Base-by-base conservation (phyloP, 768 basidiomycete species). In the Multifurca ochricompacta region DNA sequence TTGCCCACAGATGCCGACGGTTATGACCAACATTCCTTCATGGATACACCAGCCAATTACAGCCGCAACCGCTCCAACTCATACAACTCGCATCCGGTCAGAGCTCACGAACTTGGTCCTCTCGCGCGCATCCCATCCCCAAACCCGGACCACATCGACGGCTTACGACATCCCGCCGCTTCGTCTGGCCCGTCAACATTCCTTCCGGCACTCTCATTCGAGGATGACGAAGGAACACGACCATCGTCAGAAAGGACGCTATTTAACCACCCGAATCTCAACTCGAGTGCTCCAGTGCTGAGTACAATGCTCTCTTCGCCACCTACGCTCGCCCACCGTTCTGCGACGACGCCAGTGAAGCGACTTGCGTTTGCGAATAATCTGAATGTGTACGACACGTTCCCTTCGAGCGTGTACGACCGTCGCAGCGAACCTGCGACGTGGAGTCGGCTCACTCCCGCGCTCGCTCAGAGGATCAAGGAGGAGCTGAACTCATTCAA, bases 401-500 rank as follows among this genome's bases (percentile, higher is more conserved):
- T 96, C 75, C 82, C 91, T 41, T 70, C 90, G 19, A 75, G 80
- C 30, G 86, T 91, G 57, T 99, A 99, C 71, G 95, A 99, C 71
- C 77, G 96, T 49, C 77, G 93, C 64, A 92, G 91, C 62, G 95
- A 97, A 70, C 92, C 91, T 19, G 94, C 93, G 43, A 98, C 95
- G 25, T 97, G 93, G 84, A 97, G 94, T 71, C 80, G 90, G 36
- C 72, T 99, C 64, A 99, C 96, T 48, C 96, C 95, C 40, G 83
- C 87, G 54, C 74, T 98, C 64, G 95, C 95, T 36, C 91, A 97
- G 75, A 79, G 86, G 63, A 98, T 99, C 70, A 99, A 99, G 77
- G 92, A 95, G 72, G 91, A 95, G 72, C 75, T 99, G 48, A 99
- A 99, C 71, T 91, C 91, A 52, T 98, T 90, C 73, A 98, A 98